Conservation (phyloP, 768 basidiomycete genomes). For the Dentipellis fragilis region DNA sequence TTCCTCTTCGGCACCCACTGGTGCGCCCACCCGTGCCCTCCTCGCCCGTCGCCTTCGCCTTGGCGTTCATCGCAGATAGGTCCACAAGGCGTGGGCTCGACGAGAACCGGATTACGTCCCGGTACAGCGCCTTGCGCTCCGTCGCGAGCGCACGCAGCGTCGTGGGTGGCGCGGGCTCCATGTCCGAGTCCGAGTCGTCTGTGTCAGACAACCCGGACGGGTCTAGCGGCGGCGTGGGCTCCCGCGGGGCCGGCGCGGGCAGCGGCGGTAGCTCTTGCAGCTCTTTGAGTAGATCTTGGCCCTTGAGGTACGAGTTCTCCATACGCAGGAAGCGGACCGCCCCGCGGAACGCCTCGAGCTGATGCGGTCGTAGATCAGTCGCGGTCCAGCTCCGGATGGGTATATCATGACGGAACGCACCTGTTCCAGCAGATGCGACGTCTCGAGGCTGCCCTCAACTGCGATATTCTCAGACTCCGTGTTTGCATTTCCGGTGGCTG, state of each 20-base stretch:
- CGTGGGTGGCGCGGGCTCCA: slow-evolving; percentile 24
- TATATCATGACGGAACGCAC: slow-evolving; percentile 24
- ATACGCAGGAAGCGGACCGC: slow-evolving; percentile 88
- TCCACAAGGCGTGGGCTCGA: slow-evolving; percentile 82
- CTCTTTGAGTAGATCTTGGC: slow-evolving; percentile 80
- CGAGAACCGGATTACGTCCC: slow-evolving; percentile 83
- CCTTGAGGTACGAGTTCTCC: slow-evolving; percentile 90
- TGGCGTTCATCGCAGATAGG: slow-evolving; percentile 50
- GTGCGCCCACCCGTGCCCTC: slow-evolving; percentile 30
- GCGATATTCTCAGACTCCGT: slow-evolving; percentile 49
- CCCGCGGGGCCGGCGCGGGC: slow-evolving; percentile 34
- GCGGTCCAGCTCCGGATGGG: slow-evolving; percentile 2
- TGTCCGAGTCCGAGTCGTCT: slow-evolving; percentile 44
- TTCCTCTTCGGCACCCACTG: slow-evolving; percentile 73
- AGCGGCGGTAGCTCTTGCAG: slow-evolving; percentile 67
- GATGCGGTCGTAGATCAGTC: not conserved
- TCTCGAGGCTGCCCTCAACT: slow-evolving; percentile 77
- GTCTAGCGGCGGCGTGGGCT: slow-evolving; percentile 57
- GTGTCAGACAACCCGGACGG: slow-evolving; percentile 61
- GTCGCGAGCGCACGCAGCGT: slow-evolving; percentile 62
- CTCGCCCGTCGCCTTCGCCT: slow-evolving; percentile 36
- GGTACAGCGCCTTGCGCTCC: slow-evolving; percentile 79
- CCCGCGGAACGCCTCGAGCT: slow-evolving; percentile 87
- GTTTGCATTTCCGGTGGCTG: slow-evolving; percentile 36
- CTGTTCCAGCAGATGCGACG: slow-evolving; percentile 83